phyloP scores from a whole-genome alignment of 2,329 filamentous ascomycete species.

The Aspergillus cejpii region DNA sequence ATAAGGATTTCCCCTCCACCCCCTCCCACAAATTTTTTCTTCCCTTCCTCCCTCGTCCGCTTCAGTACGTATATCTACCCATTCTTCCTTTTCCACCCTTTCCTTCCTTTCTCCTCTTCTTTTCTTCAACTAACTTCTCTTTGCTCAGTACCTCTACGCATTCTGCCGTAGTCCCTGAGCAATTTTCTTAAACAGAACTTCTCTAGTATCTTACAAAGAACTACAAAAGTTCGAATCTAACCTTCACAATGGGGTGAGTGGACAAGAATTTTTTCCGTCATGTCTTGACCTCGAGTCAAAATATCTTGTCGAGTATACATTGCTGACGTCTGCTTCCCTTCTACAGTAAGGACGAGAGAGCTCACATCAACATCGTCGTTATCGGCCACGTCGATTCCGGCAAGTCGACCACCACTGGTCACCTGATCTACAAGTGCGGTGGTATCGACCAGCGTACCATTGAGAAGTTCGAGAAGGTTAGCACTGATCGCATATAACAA shows the following conservation, averaged over 20 bases:
- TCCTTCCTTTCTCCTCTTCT: conserved; percentile 18
- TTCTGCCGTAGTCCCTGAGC: conserved; percentile 47
- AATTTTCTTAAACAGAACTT: conserved; percentile 37
- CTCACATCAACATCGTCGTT: conserved; percentile 96
- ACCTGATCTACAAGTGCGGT: conserved; percentile 99
- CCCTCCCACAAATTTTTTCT: conserved; percentile 38
- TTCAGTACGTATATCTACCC: conserved; percentile 42
- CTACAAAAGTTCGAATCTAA: conserved; percentile 42
- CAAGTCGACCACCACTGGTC: conserved; percentile 92
- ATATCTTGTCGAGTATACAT: neutral
- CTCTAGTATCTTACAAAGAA: conserved; percentile 45
- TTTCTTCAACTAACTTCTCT: conserved; percentile 22
- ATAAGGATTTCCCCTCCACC: conserved; percentile 42
- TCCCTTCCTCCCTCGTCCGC: conserved; percentile 37
- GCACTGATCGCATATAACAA: too few species aligned
- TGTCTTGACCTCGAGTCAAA: too few species aligned
- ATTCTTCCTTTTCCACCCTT: conserved; percentile 16
- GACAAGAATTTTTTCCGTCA: conserved; percentile 6
- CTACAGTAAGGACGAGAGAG: conserved; percentile 85
- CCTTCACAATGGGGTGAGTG: conserved; percentile 58
- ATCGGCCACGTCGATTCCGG: conserved; percentile 99
- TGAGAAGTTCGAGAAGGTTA: conserved; percentile 99
- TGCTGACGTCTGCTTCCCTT: conserved; percentile 2
- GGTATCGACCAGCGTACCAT: conserved; percentile 99
- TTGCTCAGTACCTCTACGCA: conserved; percentile 47